Evolutionary conservation across 2,329 filamentous ascomycete genomes (phyloP), one percentile per base, ranked within the genome.

Genomic region (Aspergillus cejpii): DNA sequence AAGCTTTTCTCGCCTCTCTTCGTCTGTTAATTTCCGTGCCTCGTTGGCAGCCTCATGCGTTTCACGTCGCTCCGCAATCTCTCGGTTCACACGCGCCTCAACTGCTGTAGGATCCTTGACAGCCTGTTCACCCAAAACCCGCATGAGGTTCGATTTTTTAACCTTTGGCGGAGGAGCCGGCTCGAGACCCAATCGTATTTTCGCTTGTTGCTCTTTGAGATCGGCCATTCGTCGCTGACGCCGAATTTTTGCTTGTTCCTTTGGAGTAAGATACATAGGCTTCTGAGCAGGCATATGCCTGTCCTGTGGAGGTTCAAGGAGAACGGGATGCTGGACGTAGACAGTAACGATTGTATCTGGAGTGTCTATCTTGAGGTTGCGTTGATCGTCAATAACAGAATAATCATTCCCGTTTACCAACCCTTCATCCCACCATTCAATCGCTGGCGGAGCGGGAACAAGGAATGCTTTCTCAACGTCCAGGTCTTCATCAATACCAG

Each of bases 401-500:
- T 97, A 96, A 44, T 78, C 83, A 33, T 78, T 77, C 33, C 84
- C 87, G 41, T 85, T 77, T 12, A 94, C 76, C 14, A 97, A 72
- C 2, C 83, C 87, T 69, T 97, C 90, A 58, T 98, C 92, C 87
- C 91, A 97, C 92, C 92, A 98, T 66, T 98, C 92, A 33, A 97
- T 78, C 6, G 84, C 84, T 3, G 92, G 92, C 7, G 92, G 92
- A 24, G 78, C 76, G 51, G 91, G 84, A 5, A 96, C 80, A 3
- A 92, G 69, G 63, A 91, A 97, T 24, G 88, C 86, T 65, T 91
- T 94, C 65, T 98, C 91, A 39, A 85, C 81, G 50, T 94, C 84
- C 23, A 87, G 69, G 54, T 91, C 91, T 63, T 97, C 91, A 58
- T 97, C 91, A 50, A 97, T 87, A 37, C 89, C 90, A n/a, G 85